Evolutionary conservation across 108 stramenopile genomes (phyloP).

Genomic region (Fistulifera solaris): DNA sequence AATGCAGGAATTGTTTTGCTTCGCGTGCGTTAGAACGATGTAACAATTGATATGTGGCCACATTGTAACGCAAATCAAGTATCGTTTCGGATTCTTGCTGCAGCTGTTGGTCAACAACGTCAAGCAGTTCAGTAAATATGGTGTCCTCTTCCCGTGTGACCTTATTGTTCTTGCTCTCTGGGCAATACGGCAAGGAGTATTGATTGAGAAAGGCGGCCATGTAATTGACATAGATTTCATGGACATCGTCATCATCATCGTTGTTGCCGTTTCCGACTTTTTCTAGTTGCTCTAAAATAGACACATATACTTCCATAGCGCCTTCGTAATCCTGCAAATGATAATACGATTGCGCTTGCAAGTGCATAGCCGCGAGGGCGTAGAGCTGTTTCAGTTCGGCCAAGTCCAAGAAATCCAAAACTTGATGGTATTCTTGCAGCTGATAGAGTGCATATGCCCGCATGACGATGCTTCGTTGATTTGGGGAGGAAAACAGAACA

Average conservation of each 20-base stretch:
- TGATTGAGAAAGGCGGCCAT: neutral
- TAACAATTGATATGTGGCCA: too few relatives aligned
- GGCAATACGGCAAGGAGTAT: neutral
- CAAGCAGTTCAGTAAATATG: neutral
- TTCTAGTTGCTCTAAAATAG: neutral
- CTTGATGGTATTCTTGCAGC: slow-evolving; percentile 8
- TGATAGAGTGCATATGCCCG: slow-evolving; percentile 15
- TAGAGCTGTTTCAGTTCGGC: neutral
- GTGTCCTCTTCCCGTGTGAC: neutral
- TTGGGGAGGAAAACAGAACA: too few relatives aligned
- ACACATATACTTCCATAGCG: slow-evolving; percentile 1
- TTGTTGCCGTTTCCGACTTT: too few relatives aligned
- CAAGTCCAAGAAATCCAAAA: neutral
- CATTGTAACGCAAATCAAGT: too few relatives aligned
- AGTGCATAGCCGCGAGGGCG: neutral
- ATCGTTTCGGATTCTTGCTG: too few relatives aligned
- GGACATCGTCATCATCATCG: slow-evolving; percentile 1
- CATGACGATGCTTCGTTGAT: too few relatives aligned
- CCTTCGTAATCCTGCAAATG: slow-evolving; percentile 2
- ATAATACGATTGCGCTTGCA: slow-evolving; percentile 10
- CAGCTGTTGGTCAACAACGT: neutral
- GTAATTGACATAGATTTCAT: neutral
- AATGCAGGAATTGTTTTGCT: too few relatives aligned
- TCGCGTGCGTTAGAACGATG: too few relatives aligned
- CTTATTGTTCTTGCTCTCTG: neutral